phyloP scores from a whole-genome alignment of 1,284 basidiomycete species.

The Fomitopsis palustris region DNA sequence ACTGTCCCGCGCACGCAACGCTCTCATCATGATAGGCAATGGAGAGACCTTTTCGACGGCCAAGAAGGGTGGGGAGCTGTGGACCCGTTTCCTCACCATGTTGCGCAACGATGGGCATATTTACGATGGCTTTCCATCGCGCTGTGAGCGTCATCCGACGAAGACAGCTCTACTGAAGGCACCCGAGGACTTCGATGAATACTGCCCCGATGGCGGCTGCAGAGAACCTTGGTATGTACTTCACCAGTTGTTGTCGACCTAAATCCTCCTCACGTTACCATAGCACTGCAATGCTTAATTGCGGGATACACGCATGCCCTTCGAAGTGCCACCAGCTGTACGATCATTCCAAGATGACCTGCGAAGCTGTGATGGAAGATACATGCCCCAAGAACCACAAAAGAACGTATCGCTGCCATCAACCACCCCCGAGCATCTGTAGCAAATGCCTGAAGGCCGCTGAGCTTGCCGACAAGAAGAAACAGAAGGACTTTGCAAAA shows the following conservation, averaged over 20 bases:
- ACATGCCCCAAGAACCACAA: conserved; percentile 36
- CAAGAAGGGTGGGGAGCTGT: conserved; percentile 47
- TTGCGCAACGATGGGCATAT: conserved; percentile 40
- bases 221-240: conserved; percentile 45
- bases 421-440: conserved; percentile 30
- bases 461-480: conserved; percentile 30
- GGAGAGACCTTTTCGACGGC: conserved; percentile 51
- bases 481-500: conserved; percentile 25
- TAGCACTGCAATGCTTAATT: conserved; percentile 44
- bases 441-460: conserved; percentile 27
- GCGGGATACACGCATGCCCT: conserved; percentile 46
- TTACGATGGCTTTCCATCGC: conserved; percentile 56
- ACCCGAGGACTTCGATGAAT: conserved; percentile 45
- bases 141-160: conserved; percentile 51
- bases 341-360: conserved; percentile 46
- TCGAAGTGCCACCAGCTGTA: conserved; percentile 52
- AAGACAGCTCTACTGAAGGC: conserved; percentile 33
- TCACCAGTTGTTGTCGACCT: conserved; percentile 1
- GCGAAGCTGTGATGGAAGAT: conserved; percentile 26
- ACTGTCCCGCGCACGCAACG: conserved; percentile 59
- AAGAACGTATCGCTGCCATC: conserved; percentile 33
- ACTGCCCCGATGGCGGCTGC: conserved; percentile 62
- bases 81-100: conserved; percentile 44
- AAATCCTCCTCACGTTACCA: neutral
- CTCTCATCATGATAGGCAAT: conserved; percentile 62